Conservation (phyloP, 305 asterid genomes). For the Ilex paraguariensis region DNA sequence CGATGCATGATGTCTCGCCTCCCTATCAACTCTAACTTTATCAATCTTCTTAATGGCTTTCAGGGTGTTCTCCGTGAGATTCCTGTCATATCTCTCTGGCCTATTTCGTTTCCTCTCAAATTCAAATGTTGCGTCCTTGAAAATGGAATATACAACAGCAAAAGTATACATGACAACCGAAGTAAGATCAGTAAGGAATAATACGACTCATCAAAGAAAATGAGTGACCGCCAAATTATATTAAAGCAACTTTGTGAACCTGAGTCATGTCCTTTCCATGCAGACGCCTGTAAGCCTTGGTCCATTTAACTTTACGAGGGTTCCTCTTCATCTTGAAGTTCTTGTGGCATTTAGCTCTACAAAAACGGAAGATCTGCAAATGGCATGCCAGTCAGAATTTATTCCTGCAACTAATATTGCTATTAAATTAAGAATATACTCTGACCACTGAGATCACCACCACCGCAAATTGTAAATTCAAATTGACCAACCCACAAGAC, state of each 20-base stretch:
- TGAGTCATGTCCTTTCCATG: conserved; percentile 95
- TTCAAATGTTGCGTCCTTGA: conserved; percentile 82
- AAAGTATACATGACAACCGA: neutral
- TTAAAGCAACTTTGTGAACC: conserved; percentile 29
- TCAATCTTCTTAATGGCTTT: conserved; percentile 76
- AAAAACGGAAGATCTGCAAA: conserved; percentile 79
- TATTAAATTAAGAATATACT: neutral
- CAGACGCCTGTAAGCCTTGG: conserved; percentile 79
- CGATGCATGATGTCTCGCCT: conserved; percentile 38
- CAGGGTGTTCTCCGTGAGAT: conserved; percentile 57
- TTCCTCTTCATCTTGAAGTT: conserved; percentile 98
- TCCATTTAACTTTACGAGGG: conserved; percentile 93
- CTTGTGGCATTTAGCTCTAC: conserved; percentile 92
- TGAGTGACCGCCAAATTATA: too few species aligned
- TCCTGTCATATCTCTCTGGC: conserved; percentile 87
- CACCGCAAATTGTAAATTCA: neutral
- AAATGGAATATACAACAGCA: conserved; percentile 1
- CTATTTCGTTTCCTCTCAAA: conserved; percentile 86
- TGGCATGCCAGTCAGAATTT: neutral
- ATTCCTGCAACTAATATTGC: neutral
- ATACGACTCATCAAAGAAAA: neutral
- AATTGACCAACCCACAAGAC: neutral
- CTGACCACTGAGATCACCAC: neutral
- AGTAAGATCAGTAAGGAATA: neutral
- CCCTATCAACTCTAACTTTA: conserved; percentile 70